Evolutionary conservation across 495 filamentous ascomycete genomes (phyloP).

Genomic region (Pyrenula massariospora): DNA sequence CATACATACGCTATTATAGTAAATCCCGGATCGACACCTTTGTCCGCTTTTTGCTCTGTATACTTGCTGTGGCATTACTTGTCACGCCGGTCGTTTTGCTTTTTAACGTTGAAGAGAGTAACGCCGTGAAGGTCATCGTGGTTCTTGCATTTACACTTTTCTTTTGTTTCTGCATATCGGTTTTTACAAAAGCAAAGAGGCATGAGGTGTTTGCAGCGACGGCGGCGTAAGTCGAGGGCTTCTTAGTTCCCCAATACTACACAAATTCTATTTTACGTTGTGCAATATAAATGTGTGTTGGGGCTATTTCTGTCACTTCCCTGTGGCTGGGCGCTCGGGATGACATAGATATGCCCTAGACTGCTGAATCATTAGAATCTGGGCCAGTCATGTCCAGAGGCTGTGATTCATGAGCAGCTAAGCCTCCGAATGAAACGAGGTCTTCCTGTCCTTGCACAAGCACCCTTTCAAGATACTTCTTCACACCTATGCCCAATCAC

Average conservation of each 20-base stretch:
- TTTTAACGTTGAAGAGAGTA: not conserved
- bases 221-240: slow-evolving; percentile 8
- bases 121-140: not conserved
- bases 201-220: not conserved
- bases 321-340: too few relatives aligned
- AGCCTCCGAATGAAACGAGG: too few relatives aligned
- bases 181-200: not conserved
- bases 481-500: too few relatives aligned
- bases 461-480: too few relatives aligned
- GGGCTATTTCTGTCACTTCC: too few relatives aligned
- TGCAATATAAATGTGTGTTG: too few relatives aligned
- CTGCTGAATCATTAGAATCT: not conserved
- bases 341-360: too few relatives aligned
- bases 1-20: not conserved
- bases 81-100: not conserved
- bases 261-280: not conserved
- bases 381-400: not conserved
- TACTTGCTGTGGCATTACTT: not conserved
- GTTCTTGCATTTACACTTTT: not conserved
- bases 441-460: too few relatives aligned
- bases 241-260: not conserved
- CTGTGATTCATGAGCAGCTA: not conserved
- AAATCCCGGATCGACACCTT: not conserved
- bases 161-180: not conserved
- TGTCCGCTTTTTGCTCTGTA: not conserved